Evolutionary conservation across 805 yeast genomes (phyloP), one percentile per base, ranked within the genome.

Genomic region (Brettanomyces bruxellensis): DNA sequence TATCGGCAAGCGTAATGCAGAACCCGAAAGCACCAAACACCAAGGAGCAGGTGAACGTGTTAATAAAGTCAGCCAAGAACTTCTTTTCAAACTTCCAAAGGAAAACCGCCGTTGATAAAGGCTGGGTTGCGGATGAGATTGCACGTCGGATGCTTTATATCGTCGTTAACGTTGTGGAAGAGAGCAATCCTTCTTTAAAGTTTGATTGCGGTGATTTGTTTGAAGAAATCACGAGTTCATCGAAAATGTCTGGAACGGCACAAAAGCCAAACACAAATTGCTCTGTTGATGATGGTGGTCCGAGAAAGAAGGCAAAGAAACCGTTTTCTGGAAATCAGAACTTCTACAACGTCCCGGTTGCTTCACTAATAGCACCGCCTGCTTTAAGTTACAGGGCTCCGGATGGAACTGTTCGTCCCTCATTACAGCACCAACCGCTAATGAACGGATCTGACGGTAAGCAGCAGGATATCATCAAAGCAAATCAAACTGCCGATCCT

Each of bases 1-100:
- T 66, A 13, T 51, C 59, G 47, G 59, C 61, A 11, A 56, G 53
- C 14, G 52, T 56, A 38, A 36, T 66, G 9, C 57, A 58, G 34
- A 48, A 46, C 18, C 56, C 59, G 9, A 44, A 41, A 1, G 30
- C 39, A 14, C 47, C 45, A 3, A 48, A 43, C 3, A 51, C 53
- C 6, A 45, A 48, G n/a, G 40, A 45, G 7, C 66, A 65, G 47
- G 45, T 64, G 9, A 41, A 53, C n/a, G 46, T 58, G 38, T 40
- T 65, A 47, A 47, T 61, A 25, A 40, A 43, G 8, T 49, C 53
- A 2, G 36, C 56, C 6, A 49, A 41, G 12, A 32, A 48, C 9
- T 58, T 52, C 46, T 54, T 58, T 37, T 39, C 48, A 3, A 46
- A 44, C 9, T 46, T 46, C 46, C 41, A 48, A 18, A 25, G 11